Evolutionary conservation across 805 yeast genomes (phyloP).

Genomic region (Saturnispora zaruensis): DNA sequence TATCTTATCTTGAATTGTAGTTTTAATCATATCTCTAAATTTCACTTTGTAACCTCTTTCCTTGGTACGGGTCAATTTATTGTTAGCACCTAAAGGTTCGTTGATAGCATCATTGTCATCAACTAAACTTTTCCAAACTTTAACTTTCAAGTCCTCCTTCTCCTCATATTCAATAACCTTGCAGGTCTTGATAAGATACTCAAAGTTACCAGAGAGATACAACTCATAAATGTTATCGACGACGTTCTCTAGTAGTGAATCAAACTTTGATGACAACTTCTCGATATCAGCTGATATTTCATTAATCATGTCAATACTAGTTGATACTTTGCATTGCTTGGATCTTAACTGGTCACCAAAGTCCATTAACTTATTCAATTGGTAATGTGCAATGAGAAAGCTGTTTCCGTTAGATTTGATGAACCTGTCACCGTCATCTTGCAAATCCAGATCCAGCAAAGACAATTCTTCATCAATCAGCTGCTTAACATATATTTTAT

Average conservation of each 20-base stretch:
- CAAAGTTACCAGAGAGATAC: conserved; percentile 56
- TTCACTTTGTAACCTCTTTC: conserved; percentile 54
- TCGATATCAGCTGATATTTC: conserved; percentile 46
- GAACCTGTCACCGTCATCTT: conserved; percentile 18
- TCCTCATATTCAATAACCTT: conserved; percentile 78
- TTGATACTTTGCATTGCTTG: conserved; percentile 34
- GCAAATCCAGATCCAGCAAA: conserved; percentile 6
- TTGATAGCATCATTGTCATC: conserved; percentile 9
- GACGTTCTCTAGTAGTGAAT: conserved; percentile 52
- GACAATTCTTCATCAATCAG: conserved; percentile 42
- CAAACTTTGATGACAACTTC: conserved; percentile 49
- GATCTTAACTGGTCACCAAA: conserved; percentile 70
- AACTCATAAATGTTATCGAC: conserved; percentile 58
- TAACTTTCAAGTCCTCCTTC: conserved; percentile 56
- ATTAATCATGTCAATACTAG: conserved; percentile 56
- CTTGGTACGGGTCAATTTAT: conserved; percentile 31
- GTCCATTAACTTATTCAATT: conserved; percentile 63
- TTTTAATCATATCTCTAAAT: conserved; percentile 50
- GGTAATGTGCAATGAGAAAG: conserved; percentile 59
- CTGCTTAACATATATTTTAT: conserved; percentile 41
- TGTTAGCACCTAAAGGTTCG: neutral
- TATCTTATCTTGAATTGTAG: conserved; percentile 59
- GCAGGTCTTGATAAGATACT: conserved; percentile 61
- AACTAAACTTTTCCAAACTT: conserved; percentile 19
- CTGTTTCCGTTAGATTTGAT: conserved; percentile 36